Evolutionary conservation across 768 basidiomycete species (phyloP).

Genomic region (Aureoboletus auriporus): DNA sequence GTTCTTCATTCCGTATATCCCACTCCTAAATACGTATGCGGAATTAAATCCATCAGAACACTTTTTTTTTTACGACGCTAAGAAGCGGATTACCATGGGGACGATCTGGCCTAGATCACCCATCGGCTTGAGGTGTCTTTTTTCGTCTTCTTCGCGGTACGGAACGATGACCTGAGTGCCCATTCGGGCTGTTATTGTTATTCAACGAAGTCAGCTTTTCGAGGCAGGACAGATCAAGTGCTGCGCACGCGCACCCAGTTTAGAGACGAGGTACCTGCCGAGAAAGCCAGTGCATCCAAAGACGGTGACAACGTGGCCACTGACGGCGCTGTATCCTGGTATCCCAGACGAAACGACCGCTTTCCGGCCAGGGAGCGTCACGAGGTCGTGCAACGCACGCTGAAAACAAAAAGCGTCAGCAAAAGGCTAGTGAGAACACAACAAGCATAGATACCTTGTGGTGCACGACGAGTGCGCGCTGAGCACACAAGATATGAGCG

Average conservation of each 20-base stretch:
- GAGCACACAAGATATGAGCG: constrained; percentile 48
- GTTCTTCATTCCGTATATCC: constrained; percentile 86
- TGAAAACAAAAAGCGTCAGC: constrained; percentile 24
- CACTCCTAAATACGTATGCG: constrained; percentile 65
- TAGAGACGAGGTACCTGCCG: constrained; percentile 89
- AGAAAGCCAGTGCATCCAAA: constrained; percentile 97
- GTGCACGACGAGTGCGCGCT: constrained; percentile 43
- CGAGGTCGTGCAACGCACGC: constrained; percentile 74
- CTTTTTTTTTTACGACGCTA: background rate
- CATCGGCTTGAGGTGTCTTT: constrained; percentile 84
- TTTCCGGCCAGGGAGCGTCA: constrained; percentile 52
- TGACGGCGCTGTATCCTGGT: constrained; percentile 81
- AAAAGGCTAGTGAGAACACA: background rate
- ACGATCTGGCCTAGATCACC: constrained; percentile 97
- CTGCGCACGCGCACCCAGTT: constrained; percentile 64
- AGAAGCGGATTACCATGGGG: constrained; percentile 61
- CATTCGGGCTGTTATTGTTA: constrained; percentile 57
- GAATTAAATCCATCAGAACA: constrained; percentile 21
- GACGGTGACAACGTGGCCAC: constrained; percentile 91
- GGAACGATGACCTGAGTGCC: constrained; percentile 94
- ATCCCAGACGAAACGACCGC: constrained; percentile 74
- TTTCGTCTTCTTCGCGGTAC: constrained; percentile 93
- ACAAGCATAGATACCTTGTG: constrained; percentile 37
- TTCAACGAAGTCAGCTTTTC: constrained; percentile 20
- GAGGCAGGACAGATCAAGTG: background rate